These are phyloP conservation scores for Fusarium protoensiforme DNA, from an alignment of 2,329 filamentous ascomycete species.

Conservation along the genomic window DNA sequence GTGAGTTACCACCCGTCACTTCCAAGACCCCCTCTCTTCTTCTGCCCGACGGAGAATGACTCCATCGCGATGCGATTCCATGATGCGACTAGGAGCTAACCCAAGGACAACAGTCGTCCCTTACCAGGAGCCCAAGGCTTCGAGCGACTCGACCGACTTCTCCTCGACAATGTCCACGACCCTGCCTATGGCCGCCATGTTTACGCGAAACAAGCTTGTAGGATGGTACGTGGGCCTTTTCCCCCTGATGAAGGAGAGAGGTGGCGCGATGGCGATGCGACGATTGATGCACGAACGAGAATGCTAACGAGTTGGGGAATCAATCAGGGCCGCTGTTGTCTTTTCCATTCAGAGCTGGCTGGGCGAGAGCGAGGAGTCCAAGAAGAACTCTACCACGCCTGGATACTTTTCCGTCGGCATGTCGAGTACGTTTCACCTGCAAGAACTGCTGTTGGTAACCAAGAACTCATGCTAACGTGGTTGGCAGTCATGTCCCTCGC, in stretches of 20 bases:
- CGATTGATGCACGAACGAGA: background rate
- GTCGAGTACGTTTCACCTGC: slow-evolving; percentile 76
- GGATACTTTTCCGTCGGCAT: slow-evolving; percentile 79
- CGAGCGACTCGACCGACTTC: slow-evolving; percentile 75
- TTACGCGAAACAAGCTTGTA: slow-evolving; percentile 85
- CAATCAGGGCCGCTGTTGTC: slow-evolving; percentile 75
- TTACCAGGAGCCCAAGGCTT: slow-evolving; percentile 80
- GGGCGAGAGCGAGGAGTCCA: slow-evolving; percentile 75
- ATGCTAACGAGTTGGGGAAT: slow-evolving; percentile 7
- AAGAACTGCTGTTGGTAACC: background rate
- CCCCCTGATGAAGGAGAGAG: background rate
- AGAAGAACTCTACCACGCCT: slow-evolving; percentile 74
- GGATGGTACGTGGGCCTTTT: slow-evolving; percentile 66
- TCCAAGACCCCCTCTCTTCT: too few relatives aligned
- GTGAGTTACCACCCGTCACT: slow-evolving; percentile 43
- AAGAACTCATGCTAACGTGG: slow-evolving; percentile 11
- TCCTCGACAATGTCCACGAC: slow-evolving; percentile 78
- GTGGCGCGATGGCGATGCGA: background rate
- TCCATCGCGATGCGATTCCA: slow-evolving; percentile 2
- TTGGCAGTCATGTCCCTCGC: slow-evolving; percentile 68
- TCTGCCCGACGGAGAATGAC: background rate
- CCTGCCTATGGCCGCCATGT: slow-evolving; percentile 85
- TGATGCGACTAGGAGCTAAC: slow-evolving; percentile 19
- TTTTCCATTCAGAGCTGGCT: slow-evolving; percentile 82
- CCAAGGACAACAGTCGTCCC: slow-evolving; percentile 77